phyloP scores from a whole-genome alignment of 495 filamentous ascomycete species.

The Podospora pseudoanserina region DNA sequence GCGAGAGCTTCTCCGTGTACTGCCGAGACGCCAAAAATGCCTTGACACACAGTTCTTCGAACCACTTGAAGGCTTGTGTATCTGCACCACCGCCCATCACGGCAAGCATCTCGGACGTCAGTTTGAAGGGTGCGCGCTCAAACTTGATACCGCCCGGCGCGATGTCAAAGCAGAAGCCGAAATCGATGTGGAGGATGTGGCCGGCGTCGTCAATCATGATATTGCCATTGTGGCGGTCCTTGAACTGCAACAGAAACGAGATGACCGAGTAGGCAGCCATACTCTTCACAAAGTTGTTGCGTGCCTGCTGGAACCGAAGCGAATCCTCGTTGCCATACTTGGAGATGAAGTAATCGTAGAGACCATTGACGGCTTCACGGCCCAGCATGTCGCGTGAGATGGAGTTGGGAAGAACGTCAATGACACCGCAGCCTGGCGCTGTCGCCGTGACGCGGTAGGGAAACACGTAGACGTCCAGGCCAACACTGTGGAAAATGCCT shows the following conservation, averaged over 20 bases:
- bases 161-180: constrained; percentile 99
- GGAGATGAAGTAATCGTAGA: constrained; percentile 96
- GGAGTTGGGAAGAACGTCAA: constrained; percentile 94
- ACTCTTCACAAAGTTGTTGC: constrained; percentile 97
- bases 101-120: constrained; percentile 94
- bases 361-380: constrained; percentile 91
- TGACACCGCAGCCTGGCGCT: constrained; percentile 95
- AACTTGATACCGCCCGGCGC: constrained; percentile 95
- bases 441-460: constrained; percentile 98
- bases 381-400: constrained; percentile 99
- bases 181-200: constrained; percentile 98
- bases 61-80: constrained; percentile 89
- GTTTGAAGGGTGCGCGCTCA: constrained; percentile 96
- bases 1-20: constrained; percentile 77
- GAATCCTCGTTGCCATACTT: constrained; percentile 97
- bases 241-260: constrained; percentile 95
- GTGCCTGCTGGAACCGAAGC: constrained; percentile 87
- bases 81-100: constrained; percentile 89
- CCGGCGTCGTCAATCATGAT: constrained; percentile 98
- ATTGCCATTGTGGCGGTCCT: constrained; percentile 98
- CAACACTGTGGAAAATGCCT: constrained; percentile 89
- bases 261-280: constrained; percentile 99
- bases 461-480: constrained; percentile 94
- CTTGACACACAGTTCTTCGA: constrained; percentile 94
- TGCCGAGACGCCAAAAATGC: constrained; percentile 88